Percentiles rank a stretch among this genome's conserved stretches.
phyloP scores from a whole-genome alignment of 2,329 filamentous ascomycete species.

The Aspergillus sp. region DNA sequence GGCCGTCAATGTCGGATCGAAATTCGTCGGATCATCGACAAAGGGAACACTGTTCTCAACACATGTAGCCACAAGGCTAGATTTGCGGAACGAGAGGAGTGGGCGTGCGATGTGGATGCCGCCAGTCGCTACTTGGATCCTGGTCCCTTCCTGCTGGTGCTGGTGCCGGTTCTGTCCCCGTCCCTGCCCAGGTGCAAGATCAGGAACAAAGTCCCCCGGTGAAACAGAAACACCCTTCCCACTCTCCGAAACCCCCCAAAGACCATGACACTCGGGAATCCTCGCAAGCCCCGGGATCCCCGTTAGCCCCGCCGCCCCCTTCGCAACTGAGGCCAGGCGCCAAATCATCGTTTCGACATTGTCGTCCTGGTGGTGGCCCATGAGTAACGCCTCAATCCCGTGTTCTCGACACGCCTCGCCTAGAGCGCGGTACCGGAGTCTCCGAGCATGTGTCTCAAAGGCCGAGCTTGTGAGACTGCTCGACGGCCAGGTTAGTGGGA shows the following conservation, averaged over 20 bases:
- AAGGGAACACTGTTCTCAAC: constrained; percentile 68
- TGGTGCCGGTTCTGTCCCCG: background rate
- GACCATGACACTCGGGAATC: constrained; percentile 82
- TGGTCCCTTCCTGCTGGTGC: background rate
- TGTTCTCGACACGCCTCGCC: constrained; percentile 62
- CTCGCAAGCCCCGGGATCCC: constrained; percentile 68
- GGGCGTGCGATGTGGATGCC: constrained; percentile 44
- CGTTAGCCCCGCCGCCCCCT: constrained; percentile 69
- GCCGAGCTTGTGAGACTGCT: constrained; percentile 50
- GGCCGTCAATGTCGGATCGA: constrained; percentile 73
- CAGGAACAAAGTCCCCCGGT: background rate
- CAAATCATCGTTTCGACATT: constrained; percentile 88
- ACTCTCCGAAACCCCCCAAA: constrained; percentile 73
- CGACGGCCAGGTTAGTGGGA: constrained; percentile 58
- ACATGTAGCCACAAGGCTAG: constrained; percentile 69
- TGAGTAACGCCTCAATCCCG: constrained; percentile 65
- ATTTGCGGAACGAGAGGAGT: constrained; percentile 63
- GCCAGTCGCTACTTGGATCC: constrained; percentile 33
- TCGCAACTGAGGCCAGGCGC: constrained; percentile 71
- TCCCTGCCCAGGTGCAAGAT: background rate
- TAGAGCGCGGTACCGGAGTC: constrained; percentile 72
- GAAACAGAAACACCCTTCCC: constrained; percentile 51
- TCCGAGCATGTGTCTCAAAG: constrained; percentile 78
- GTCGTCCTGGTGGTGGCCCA: constrained; percentile 89
- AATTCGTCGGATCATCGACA: constrained; percentile 86